Conservation (phyloP, 2,329 filamentous ascomycete genomes). For the Cryphonectria nitschkei region DNA sequence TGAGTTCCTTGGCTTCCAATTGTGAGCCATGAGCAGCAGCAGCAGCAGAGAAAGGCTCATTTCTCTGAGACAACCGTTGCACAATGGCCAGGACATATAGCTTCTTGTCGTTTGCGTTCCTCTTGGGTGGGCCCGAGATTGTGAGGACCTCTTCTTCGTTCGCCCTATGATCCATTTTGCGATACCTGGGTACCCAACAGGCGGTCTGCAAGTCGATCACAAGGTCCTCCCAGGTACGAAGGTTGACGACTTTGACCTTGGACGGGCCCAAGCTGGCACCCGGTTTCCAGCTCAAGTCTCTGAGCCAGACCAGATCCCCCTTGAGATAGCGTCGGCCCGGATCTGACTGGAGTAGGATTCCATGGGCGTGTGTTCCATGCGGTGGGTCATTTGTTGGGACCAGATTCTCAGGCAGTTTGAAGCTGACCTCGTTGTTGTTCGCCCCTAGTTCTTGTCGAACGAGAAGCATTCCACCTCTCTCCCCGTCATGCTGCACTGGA, state of each 20-base stretch:
- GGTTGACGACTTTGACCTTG: conserved; percentile 14
- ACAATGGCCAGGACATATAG: conserved; percentile 17
- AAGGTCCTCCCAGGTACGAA: conserved; percentile 22
- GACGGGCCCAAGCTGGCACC: background rate
- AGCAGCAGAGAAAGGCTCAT: background rate
- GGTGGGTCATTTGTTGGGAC: background rate
- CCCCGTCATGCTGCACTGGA: conserved; percentile 13
- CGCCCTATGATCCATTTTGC: conserved; percentile 17
- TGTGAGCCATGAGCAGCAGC: background rate
- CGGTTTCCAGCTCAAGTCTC: background rate
- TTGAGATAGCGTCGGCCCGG: background rate
- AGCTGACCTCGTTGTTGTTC: conserved; percentile 19
- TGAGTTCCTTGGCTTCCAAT: conserved; percentile 16
- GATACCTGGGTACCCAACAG: conserved; percentile 27
- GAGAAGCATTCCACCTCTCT: background rate
- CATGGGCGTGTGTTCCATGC: conserved; percentile 20
- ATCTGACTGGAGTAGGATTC: conserved; percentile 11
- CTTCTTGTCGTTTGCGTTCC: conserved; percentile 11
- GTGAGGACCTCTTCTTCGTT: conserved; percentile 21
- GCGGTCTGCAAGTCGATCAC: conserved; percentile 6
- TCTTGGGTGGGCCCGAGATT: conserved; percentile 19
- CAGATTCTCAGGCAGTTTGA: conserved; percentile 2
- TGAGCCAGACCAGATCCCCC: conserved; percentile 25
- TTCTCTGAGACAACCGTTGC: conserved; percentile 7
- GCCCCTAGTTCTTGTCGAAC: conserved; percentile 23